A percentile compares a stretch with the other conserved stretches of the same genome.
phyloP scores from a whole-genome alignment of 805 yeast genomes.

The Candida ovalis region DNA sequence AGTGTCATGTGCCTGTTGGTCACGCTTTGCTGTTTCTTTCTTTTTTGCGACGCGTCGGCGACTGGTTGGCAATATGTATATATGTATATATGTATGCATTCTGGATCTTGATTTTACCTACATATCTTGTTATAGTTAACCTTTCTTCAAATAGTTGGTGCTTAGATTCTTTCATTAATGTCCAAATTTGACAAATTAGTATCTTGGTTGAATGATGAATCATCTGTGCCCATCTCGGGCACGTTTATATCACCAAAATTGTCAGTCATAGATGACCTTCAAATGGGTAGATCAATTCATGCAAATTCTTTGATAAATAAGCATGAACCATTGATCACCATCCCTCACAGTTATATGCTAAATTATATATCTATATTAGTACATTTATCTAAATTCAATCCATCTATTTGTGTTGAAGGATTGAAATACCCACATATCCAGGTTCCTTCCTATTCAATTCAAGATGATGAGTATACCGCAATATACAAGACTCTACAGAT shows the following conservation, averaged over 20 bases:
- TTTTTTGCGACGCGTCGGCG: neutral
- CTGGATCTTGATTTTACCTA: neutral
- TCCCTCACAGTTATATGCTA: slow-evolving; percentile 56
- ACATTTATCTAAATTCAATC: slow-evolving; percentile 37
- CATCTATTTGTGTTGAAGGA: slow-evolving; percentile 20
- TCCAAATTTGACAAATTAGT: slow-evolving; percentile 19
- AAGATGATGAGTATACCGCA: slow-evolving; percentile 2
- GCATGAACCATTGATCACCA: slow-evolving; percentile 46
- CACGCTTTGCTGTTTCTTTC: no score
- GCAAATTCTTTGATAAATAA: slow-evolving; percentile 35
- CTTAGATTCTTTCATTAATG: slow-evolving; percentile 3
- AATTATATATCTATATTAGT: slow-evolving; percentile 52
- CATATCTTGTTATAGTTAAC: neutral
- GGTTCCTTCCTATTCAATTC: slow-evolving; percentile 22
- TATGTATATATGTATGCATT: neutral
- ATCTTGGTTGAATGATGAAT: slow-evolving; percentile 30
- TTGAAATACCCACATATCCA: slow-evolving; percentile 13
- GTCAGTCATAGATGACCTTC: slow-evolving; percentile 37
- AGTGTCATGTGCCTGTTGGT: no score
- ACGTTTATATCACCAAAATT: slow-evolving; percentile 38
- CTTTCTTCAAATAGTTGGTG: neutral
- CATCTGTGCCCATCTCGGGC: slow-evolving; percentile 1
- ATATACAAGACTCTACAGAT: slow-evolving; percentile 16
- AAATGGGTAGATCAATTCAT: slow-evolving; percentile 64
- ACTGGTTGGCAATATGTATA: no score